A percentile compares a stretch with the other conserved stretches of the same genome.
Conservation (phyloP, 2,329 filamentous ascomycete species). For the Aspergillus hiratsukae region DNA sequence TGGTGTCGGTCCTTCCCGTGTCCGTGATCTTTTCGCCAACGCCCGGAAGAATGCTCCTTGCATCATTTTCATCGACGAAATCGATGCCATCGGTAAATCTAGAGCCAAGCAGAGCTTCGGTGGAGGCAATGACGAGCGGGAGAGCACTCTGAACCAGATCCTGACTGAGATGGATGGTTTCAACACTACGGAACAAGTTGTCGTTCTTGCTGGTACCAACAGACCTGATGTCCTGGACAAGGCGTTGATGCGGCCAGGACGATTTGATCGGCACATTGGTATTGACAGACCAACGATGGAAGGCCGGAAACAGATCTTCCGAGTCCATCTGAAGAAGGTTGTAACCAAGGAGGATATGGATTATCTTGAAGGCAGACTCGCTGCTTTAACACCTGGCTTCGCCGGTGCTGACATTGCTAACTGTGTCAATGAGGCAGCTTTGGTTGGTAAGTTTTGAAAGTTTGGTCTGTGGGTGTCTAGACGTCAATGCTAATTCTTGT, state of each 20-base stretch:
- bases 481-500: constrained; percentile 37
- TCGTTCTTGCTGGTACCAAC: constrained; percentile 95
- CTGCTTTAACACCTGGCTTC: constrained; percentile 92
- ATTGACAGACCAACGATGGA: constrained; percentile 97
- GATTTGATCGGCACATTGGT: constrained; percentile 93
- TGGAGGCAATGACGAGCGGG: constrained; percentile 93
- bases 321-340: constrained; percentile 90
- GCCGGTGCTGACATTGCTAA: constrained; percentile 98
- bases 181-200: constrained; percentile 93
- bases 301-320: constrained; percentile 92
- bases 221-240: constrained; percentile 91
- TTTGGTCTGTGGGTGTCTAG: constrained; percentile 11
- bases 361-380: constrained; percentile 78
- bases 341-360: constrained; percentile 88
- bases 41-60: constrained; percentile 94
- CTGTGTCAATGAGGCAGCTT: constrained; percentile 93
- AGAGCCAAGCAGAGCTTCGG: constrained; percentile 77
- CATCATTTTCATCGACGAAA: constrained; percentile 99
- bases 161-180: constrained; percentile 99
- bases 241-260: constrained; percentile 91
- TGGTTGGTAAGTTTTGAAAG: constrained; percentile 67
- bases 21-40: constrained; percentile 89
- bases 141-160: constrained; percentile 96
- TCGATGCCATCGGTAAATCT: constrained; percentile 93
- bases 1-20: constrained; percentile 91